These are phyloP conservation scores for Vinca minor DNA, from an alignment of 257 asterid species.

Conservation along the genomic window DNA sequence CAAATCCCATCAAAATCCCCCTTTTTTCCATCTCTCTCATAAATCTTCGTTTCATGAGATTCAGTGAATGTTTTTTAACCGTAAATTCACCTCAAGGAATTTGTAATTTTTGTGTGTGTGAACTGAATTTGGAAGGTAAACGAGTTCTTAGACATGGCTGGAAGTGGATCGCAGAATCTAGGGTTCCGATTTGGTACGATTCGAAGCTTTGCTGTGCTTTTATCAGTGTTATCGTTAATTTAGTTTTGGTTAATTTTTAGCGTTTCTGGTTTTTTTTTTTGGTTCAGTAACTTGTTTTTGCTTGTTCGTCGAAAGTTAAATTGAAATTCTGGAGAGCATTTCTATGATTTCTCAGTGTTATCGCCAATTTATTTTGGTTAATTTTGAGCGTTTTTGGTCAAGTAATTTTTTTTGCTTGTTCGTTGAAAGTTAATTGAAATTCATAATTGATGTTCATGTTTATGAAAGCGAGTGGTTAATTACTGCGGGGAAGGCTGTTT, in stretches of 20 bases:
- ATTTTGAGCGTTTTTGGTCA: no score
- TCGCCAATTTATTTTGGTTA: no score
- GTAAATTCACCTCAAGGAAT: neutral
- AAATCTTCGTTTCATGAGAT: neutral
- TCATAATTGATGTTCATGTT: neutral
- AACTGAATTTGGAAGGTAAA: constrained; percentile 2
- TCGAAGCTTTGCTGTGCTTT: neutral
- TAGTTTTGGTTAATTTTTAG: neutral
- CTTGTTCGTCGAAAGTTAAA: neutral
- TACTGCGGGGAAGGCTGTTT: neutral
- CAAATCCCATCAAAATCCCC: constrained; percentile 13
- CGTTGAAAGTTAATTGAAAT: no score
- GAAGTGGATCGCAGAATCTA: constrained; percentile 15
- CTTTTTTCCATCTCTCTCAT: neutral
- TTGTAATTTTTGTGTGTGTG: neutral
- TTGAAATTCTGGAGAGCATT: neutral
- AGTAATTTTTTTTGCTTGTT: no score
- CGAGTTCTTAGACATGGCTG: constrained; percentile 26
- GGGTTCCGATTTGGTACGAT: constrained; percentile 20
- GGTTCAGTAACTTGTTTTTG: neutral
- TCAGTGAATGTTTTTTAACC: neutral
- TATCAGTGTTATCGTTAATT: neutral
- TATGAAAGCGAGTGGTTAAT: neutral
- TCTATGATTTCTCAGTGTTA: no score
- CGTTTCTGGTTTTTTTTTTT: no score